These are phyloP conservation scores for Hypericum perforatum DNA, from an alignment of 345 rosid genomes.

Conservation along the genomic window DNA sequence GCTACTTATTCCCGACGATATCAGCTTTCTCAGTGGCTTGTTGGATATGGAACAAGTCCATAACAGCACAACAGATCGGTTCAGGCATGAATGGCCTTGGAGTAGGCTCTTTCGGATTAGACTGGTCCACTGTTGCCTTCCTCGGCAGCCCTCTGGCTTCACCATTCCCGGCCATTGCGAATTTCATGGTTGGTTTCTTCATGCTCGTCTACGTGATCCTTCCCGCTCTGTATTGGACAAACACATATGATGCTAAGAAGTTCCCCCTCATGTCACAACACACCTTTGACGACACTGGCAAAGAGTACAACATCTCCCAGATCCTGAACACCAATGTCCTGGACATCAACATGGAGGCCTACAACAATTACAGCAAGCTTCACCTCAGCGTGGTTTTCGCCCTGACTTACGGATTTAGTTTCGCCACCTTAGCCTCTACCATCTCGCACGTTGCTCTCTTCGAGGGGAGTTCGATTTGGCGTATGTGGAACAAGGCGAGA, in stretches of 20 bases:
- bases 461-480: conserved; percentile 60
- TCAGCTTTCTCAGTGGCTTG: conserved; percentile 58
- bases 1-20: conserved; percentile 56
- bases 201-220: conserved; percentile 41
- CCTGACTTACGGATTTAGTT: conserved; percentile 47
- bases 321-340: conserved; percentile 36
- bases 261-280: conserved; percentile 45
- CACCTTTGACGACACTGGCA: conserved; percentile 39
- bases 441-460: conserved; percentile 64
- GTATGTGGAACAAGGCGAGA: conserved; percentile 55
- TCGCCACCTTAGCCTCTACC: conserved; percentile 43
- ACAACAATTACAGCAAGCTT: conserved; percentile 58
- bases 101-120: conserved; percentile 69
- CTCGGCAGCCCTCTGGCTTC: conserved; percentile 65
- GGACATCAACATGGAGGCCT: conserved; percentile 28
- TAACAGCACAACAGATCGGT: conserved; percentile 57
- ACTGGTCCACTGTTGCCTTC: conserved; percentile 69
- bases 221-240: conserved; percentile 48
- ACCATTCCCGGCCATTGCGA: conserved; percentile 56
- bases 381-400: conserved; percentile 58
- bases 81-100: conserved; percentile 54
- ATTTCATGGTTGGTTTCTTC: conserved; percentile 38
- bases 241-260: conserved; percentile 36
- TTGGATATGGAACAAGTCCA: conserved; percentile 58
- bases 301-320: conserved; percentile 41